Conservation (phyloP, 1,139 yeast species). For the Zygosaccharomyces pseudobailii region DNA sequence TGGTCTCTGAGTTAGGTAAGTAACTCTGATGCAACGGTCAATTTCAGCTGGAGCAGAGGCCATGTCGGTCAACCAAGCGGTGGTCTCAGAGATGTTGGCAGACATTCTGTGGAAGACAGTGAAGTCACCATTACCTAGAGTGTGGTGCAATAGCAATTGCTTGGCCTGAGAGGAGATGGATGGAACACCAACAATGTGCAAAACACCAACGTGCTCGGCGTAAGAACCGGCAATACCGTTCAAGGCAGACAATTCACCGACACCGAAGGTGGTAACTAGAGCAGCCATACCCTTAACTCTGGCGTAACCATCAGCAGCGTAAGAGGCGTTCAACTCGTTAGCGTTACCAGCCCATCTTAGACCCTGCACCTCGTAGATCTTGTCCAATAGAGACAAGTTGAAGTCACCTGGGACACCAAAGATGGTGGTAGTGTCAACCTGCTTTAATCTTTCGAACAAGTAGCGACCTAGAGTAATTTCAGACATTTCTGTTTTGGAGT, state of each 20-base stretch:
- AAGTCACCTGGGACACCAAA: conserved; percentile 71
- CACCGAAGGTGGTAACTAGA: conserved; percentile 70
- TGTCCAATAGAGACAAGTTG: conserved; percentile 59
- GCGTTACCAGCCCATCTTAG: conserved; percentile 68
- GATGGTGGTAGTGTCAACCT: conserved; percentile 49
- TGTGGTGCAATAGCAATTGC: conserved; percentile 56
- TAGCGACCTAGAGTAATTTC: conserved; percentile 53
- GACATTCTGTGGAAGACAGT: conserved; percentile 75
- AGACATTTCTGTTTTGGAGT: conserved; percentile 27
- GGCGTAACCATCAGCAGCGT: conserved; percentile 69
- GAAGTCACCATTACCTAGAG: conserved; percentile 81
- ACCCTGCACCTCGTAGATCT: conserved; percentile 55
- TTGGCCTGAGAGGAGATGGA: conserved; percentile 63
- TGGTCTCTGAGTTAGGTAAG: conserved; percentile 71
- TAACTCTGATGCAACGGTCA: conserved; percentile 70
- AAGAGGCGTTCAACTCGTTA: conserved; percentile 68
- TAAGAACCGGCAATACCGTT: conserved; percentile 82
- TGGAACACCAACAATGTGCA: conserved; percentile 81
- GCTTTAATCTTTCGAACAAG: conserved; percentile 55
- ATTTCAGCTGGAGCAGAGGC: conserved; percentile 61
- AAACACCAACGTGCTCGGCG: conserved; percentile 72
- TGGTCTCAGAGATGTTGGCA: conserved; percentile 60
- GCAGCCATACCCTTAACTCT: conserved; percentile 58
- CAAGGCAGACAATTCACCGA: conserved; percentile 80
- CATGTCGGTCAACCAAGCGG: conserved; percentile 59